Conservation (phyloP, 139 green algal genomes). For the Marvania coccoides region DNA sequence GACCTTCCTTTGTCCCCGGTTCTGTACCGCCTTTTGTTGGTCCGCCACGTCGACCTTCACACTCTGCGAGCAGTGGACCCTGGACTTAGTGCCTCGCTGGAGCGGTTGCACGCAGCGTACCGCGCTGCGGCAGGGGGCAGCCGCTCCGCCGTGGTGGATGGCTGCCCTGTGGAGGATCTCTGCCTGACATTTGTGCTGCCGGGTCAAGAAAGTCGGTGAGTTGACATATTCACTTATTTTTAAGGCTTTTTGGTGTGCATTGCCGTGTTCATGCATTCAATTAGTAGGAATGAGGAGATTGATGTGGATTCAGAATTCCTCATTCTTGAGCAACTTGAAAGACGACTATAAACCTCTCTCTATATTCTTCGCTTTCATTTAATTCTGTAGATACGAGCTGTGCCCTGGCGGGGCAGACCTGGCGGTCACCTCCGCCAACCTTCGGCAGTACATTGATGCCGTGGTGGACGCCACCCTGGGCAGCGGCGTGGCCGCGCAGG, state of each 20-base stretch:
- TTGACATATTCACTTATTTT: too few relatives aligned
- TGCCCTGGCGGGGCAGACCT: conserved; percentile 43
- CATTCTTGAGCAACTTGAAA: neutral
- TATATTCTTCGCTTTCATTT: neutral
- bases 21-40: conserved; percentile 74
- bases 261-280: too few relatives aligned
- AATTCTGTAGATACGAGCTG: conserved; percentile 63
- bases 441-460: conserved; percentile 70
- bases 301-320: neutral
- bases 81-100: conserved; percentile 59
- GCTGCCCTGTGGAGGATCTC: conserved; percentile 74
- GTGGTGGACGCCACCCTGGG: conserved; percentile 84
- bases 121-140: neutral
- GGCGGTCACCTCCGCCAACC: conserved; percentile 55
- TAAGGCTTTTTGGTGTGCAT: too few relatives aligned
- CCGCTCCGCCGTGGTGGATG: conserved; percentile 48
- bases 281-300: too few relatives aligned
- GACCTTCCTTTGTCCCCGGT: conserved; percentile 79
- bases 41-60: conserved; percentile 57
- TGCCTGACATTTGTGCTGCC: conserved; percentile 92
- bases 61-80: conserved; percentile 72
- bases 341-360: too few relatives aligned
- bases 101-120: conserved; percentile 52
- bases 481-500: conserved; percentile 62
- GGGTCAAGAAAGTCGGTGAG: conserved; percentile 33